phyloP scores from a whole-genome alignment of 176 grass and related monocot genomes.

The Triticum monococcum region DNA sequence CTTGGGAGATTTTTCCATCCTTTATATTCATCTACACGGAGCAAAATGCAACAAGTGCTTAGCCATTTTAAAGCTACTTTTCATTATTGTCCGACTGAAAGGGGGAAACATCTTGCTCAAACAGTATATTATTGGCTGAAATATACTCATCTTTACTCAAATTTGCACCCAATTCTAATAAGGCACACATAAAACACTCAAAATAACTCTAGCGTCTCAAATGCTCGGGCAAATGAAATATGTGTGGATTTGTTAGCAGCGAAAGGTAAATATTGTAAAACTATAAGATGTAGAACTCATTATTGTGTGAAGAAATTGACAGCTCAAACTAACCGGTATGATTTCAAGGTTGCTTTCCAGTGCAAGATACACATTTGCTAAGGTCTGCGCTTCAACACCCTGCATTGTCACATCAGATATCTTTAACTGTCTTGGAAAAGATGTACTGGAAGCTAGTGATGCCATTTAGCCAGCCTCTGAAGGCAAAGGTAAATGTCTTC shows the following conservation, averaged over 20 bases:
- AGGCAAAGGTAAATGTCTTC: slow-evolving; percentile 28
- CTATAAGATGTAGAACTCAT: background rate
- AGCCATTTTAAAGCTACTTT: slow-evolving; percentile 18
- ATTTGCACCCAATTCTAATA: background rate
- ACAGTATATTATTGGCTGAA: slow-evolving; percentile 11
- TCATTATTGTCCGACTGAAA: background rate
- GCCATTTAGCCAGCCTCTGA: slow-evolving; percentile 18
- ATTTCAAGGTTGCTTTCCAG: slow-evolving; percentile 94
- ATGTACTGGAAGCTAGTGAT: slow-evolving; percentile 23
- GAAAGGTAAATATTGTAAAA: background rate
- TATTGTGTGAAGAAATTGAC: background rate
- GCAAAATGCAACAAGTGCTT: slow-evolving; percentile 17
- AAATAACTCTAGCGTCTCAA: slow-evolving; percentile 26
- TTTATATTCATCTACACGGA: background rate
- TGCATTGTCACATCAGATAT: slow-evolving; percentile 53
- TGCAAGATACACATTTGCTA: slow-evolving; percentile 97
- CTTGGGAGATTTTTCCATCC: background rate
- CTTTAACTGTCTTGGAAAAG: slow-evolving; percentile 1
- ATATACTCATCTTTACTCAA: slow-evolving; percentile 25
- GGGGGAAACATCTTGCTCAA: slow-evolving; percentile 16
- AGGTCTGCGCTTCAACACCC: slow-evolving; percentile 97
- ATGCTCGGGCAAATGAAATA: background rate
- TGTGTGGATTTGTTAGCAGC: slow-evolving; percentile 3
- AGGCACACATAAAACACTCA: background rate
- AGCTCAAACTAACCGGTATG: slow-evolving; percentile 69